Conservation (phyloP, 768 basidiomycete genomes). For the Piloderma croceum region DNA sequence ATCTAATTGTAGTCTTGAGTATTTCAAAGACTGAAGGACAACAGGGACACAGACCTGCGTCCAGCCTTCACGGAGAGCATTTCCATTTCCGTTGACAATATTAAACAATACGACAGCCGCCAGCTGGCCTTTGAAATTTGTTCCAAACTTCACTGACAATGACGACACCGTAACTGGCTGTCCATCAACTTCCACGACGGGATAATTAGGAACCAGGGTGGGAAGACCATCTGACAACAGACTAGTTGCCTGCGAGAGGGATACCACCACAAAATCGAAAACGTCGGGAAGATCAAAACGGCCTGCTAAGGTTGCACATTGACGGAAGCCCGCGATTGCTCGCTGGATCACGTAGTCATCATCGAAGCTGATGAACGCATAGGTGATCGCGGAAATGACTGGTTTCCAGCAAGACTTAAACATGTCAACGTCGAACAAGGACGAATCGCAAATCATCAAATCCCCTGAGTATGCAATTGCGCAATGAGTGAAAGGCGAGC, state of each 20-base stretch:
- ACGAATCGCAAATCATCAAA: conserved; percentile 72
- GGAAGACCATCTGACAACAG: conserved; percentile 72
- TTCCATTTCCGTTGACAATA: conserved; percentile 93
- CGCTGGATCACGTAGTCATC: conserved; percentile 96
- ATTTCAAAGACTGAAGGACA: background rate
- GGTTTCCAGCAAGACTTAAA: conserved; percentile 93
- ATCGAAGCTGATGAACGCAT: conserved; percentile 92
- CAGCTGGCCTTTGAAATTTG: conserved; percentile 90
- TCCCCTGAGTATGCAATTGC: conserved; percentile 45
- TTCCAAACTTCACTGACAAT: conserved; percentile 89
- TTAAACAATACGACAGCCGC: conserved; percentile 97
- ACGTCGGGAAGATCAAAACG: conserved; percentile 89
- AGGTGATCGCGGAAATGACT: conserved; percentile 88
- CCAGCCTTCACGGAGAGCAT: conserved; percentile 93
- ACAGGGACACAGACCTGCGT: conserved; percentile 53
- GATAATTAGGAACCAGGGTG: conserved; percentile 73
- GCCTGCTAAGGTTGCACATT: conserved; percentile 90
- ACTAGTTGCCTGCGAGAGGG: conserved; percentile 87
- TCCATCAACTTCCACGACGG: conserved; percentile 84
- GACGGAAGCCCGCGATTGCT: conserved; percentile 92
- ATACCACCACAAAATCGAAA: conserved; percentile 93
- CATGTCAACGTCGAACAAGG: conserved; percentile 84
- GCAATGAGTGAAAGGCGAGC: too few relatives aligned
- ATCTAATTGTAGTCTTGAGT: conserved; percentile 45
- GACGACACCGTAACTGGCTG: conserved; percentile 88